Percentiles rank a stretch among this genome's conserved stretches.
phyloP scores from a whole-genome alignment of 176 grass and related monocot species.

The Cenchrus americanus region DNA sequence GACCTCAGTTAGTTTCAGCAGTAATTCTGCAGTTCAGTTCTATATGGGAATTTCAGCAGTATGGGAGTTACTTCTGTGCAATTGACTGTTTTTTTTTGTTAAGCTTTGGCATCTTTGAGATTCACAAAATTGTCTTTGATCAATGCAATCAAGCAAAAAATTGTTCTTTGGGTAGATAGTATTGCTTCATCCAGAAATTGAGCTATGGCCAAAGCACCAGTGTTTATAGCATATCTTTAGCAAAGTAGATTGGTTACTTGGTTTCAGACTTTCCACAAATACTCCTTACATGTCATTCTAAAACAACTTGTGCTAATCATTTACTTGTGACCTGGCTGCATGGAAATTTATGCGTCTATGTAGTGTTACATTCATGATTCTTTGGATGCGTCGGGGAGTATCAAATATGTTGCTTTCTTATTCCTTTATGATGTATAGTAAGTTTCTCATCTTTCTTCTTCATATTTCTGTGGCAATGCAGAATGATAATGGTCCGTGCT shows the following conservation, averaged over 20 bases:
- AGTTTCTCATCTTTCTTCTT: neutral
- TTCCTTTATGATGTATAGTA: neutral
- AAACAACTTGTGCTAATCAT: no score
- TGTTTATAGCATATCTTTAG: neutral
- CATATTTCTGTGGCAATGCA: slow-evolving; percentile 19
- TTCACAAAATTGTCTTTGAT: neutral
- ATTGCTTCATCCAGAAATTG: neutral
- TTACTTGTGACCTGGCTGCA: neutral
- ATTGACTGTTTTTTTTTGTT: neutral
- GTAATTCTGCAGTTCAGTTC: no score
- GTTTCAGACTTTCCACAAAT: neutral
- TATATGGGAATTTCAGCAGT: no score
- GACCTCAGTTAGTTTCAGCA: neutral
- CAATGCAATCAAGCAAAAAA: neutral
- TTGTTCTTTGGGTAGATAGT: neutral
- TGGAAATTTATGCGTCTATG: neutral
- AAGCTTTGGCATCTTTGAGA: neutral
- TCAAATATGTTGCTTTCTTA: neutral
- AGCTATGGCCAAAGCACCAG: neutral
- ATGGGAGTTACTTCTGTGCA: neutral
- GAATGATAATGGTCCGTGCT: slow-evolving; percentile 87
- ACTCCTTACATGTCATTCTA: neutral
- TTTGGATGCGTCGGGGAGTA: neutral
- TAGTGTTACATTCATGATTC: neutral
- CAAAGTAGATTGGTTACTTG: neutral